These are phyloP conservation scores for Marchantia paleacea DNA, from an alignment of 225 moss, liverwort and hornwort genomes.

Conservation along the genomic window DNA sequence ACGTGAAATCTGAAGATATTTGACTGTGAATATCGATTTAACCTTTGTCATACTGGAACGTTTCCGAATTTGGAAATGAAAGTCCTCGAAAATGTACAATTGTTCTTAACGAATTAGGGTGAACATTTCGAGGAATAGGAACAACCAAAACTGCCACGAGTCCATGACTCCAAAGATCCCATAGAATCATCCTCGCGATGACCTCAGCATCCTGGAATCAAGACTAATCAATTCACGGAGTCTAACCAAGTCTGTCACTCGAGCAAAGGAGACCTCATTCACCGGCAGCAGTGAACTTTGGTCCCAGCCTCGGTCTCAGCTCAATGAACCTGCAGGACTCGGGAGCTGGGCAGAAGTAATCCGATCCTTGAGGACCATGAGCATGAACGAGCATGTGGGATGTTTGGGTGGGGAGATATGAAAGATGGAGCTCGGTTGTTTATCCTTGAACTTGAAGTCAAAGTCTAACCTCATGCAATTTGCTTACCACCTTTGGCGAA, in stretches of 20 bases:
- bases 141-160: neutral
- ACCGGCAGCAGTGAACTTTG: neutral
- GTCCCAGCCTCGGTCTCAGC: too few species aligned
- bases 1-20: too few species aligned
- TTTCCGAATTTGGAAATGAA: too few species aligned
- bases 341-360: too few species aligned
- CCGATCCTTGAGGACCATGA: too few species aligned
- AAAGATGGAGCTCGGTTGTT: neutral
- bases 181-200: neutral
- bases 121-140: neutral
- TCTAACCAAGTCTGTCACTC: neutral
- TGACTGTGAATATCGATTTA: too few species aligned
- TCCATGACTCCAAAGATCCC: neutral
- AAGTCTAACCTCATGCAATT: neutral
- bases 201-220: neutral
- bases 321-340: too few species aligned
- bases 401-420: too few species aligned
- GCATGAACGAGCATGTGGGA: too few species aligned
- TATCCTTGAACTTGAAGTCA: constrained; percentile 2
- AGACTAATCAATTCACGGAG: neutral
- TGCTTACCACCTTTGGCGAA: neutral
- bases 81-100: too few species aligned
- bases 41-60: too few species aligned
- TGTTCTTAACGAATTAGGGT: neutral
- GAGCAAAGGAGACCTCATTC: neutral